Evolutionary conservation across 768 basidiomycete species (phyloP).

Genomic region (Agrocybe chaxingu): DNA sequence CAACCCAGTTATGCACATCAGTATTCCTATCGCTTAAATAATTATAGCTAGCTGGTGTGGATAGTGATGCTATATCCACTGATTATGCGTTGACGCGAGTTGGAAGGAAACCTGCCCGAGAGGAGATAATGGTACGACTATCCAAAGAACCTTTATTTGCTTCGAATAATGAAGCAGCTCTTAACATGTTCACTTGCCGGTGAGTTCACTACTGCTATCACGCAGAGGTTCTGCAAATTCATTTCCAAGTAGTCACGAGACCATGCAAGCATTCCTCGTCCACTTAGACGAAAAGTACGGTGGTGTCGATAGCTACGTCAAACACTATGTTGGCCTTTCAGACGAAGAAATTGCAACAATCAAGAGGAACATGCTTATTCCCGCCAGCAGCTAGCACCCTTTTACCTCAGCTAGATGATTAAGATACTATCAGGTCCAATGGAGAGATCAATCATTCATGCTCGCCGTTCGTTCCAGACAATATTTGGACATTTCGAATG

Average conservation of each 20-base stretch:
- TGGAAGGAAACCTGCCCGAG: constrained; percentile 76
- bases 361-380: constrained; percentile 51
- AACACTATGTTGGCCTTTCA: constrained; percentile 50
- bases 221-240: background rate
- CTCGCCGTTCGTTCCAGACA: too few species aligned
- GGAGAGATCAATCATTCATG: too few species aligned
- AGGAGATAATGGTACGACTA: constrained; percentile 65
- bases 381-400: constrained; percentile 6
- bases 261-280: constrained; percentile 70
- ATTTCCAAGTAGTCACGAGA: constrained; percentile 49
- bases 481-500: too few species aligned
- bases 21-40: background rate
- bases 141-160: constrained; percentile 72
- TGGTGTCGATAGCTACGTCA: constrained; percentile 63
- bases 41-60: constrained; percentile 67
- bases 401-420: too few species aligned
- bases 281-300: constrained; percentile 63
- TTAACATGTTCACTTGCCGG: constrained; percentile 85
- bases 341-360: constrained; percentile 63
- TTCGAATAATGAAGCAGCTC: constrained; percentile 66
- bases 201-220: constrained; percentile 23
- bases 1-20: background rate
- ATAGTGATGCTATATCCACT: constrained; percentile 57
- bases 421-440: too few species aligned
- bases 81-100: constrained; percentile 79